phyloP scores from a whole-genome alignment of 2,329 filamentous ascomycete species.

The Verticillium tricorpus region DNA sequence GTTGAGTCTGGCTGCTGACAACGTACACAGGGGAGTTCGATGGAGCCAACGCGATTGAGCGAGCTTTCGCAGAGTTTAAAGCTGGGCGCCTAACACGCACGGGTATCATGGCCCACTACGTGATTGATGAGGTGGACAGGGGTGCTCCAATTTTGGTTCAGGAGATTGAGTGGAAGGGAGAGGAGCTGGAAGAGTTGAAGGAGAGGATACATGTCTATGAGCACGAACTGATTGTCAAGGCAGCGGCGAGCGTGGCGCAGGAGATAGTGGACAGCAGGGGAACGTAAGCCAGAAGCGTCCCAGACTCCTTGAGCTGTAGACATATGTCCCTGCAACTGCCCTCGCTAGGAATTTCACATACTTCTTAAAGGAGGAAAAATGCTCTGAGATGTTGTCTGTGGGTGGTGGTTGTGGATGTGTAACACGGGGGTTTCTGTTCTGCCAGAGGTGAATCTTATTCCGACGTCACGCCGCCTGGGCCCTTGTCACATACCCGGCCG shows the following conservation, averaged over 20 bases:
- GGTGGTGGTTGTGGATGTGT: no score
- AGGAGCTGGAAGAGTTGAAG: constrained; percentile 42
- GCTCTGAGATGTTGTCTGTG: no score
- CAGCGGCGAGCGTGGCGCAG: constrained; percentile 46
- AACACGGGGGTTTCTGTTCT: no score
- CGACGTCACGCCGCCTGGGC: no score
- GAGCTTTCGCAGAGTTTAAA: constrained; percentile 70
- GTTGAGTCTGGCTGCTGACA: neutral
- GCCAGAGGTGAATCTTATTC: no score
- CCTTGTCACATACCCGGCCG: no score
- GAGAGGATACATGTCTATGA: constrained; percentile 71
- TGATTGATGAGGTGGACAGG: constrained; percentile 74
- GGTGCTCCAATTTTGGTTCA: constrained; percentile 39
- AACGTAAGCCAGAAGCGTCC: no score
- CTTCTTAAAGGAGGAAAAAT: no score
- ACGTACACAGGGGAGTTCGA: constrained; percentile 61
- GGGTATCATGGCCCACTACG: constrained; percentile 87
- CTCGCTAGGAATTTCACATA: no score
- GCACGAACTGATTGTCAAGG: constrained; percentile 75
- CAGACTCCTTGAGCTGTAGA: no score
- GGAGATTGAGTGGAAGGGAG: neutral
- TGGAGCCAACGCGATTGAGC: constrained; percentile 71
- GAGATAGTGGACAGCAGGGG: no score
- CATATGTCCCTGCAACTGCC: no score
- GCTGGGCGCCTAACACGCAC: constrained; percentile 62